These are phyloP conservation scores for Hsuehochloa calcarea DNA, from an alignment of 176 grass and related monocot species.

Conservation along the genomic window DNA sequence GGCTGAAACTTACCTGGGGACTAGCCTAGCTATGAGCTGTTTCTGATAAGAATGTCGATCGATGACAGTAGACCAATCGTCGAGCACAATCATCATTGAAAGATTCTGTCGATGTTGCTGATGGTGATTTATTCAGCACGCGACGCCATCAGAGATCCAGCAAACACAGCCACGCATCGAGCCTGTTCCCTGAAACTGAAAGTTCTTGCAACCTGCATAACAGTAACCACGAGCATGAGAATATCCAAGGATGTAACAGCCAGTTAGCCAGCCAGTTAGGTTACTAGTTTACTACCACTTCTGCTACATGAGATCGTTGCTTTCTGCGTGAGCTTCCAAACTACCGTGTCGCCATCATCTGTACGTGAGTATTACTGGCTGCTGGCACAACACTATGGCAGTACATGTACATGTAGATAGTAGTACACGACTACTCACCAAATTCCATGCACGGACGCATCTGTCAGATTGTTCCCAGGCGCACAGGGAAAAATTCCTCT, in stretches of 20 bases:
- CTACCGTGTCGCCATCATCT: no score
- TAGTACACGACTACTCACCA: no score
- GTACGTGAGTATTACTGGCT: neutral
- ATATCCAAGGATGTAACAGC: no score
- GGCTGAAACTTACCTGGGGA: no score
- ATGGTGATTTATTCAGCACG: neutral
- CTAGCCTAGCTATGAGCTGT: no score
- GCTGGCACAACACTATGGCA: neutral
- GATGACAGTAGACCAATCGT: neutral
- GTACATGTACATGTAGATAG: neutral
- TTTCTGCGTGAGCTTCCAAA: no score
- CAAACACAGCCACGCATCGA: neutral
- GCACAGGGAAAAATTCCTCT: neutral
- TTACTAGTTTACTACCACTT: no score
- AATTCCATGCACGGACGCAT: no score
- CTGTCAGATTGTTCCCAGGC: neutral
- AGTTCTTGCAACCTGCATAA: neutral
- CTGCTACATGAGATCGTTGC: no score
- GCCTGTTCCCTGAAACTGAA: neutral
- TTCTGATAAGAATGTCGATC: neutral
- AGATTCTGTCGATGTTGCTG: neutral
- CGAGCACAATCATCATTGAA: neutral
- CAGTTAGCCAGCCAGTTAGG: no score
- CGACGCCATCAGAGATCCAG: neutral
- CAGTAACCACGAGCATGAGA: neutral